Evolutionary conservation across 148 eudicot genomes (phyloP), one percentile per base, ranked within the genome.

Genomic region (Camellia lanceoleosa): DNA sequence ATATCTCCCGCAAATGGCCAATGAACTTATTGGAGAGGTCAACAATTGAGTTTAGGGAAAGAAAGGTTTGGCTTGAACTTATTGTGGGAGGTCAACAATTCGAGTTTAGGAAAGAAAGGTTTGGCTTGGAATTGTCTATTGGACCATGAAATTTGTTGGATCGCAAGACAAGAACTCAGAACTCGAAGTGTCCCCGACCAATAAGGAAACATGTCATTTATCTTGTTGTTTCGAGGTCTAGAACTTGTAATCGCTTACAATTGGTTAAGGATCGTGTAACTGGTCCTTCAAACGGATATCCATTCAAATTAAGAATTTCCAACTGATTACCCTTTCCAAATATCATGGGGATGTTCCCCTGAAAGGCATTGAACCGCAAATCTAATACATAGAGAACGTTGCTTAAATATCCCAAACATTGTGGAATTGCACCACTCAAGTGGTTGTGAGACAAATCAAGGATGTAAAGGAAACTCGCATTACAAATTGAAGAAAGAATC

Each of bases 1-100:
- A 41, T 56, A 70, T 7, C 16, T 16, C 3, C 10, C 3, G 75
- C 38, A 89, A 47, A 3, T 47, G 13, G 5, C 88, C 87, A 10
- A 4, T 58, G 60, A 92, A 89, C 30, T 68, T 72, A 75, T 92
- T 92, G 43, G 79, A n/a, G 91, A 91, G 76, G 64, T 91, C 94
- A 1, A 88, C 9, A 12, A 91, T 89, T 67, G 95, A 89, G 87
- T 30, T 75, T 9, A 59, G n/a, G 84, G 84, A 85, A 82, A 1
- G 30, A 23, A 0, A 23, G 30, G 19, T 44, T 20, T 51, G 0
- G 43, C 13, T 62, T 13, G 0, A 92, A 89, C 30, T 68, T 72
- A 75, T 92, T 92, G 43, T 68, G 79, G 20, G 91, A 91, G 76
- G 64, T 91, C 94, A 1, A 88, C 9, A 12, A 91, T 89, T 67